Base-by-base conservation (phyloP, 2,329 filamentous ascomycete species). In the Penicillium sp. region DNA sequence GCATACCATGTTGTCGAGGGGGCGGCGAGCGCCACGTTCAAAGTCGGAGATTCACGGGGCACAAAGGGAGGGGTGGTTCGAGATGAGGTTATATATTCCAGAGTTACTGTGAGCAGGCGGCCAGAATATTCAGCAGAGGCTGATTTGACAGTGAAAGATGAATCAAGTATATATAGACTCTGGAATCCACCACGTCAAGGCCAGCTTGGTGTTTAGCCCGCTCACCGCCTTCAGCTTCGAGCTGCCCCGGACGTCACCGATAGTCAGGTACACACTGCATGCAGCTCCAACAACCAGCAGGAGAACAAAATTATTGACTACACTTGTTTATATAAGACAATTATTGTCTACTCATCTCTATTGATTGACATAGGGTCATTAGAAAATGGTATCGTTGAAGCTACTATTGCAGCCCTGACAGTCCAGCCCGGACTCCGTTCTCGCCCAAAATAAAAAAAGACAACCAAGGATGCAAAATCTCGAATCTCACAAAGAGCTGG, bases 161-260 rank as follows among this genome's bases (percentile, higher is more conserved):
- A 28, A 19, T 17, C 28, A n/a, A 50, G 47, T 50, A 7, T 50
- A 7, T 50, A 19, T 42, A 22, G 9, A 42, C 19, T 42, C 22
- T 12, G 17, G 37, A 38, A 44, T 47, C 55, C 19, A 38, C 33
- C 28, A 15, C 51, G 38, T 53, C 54, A 59, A 74, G 71, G 73
- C 71, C 73, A 76, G 72, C 54, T 73, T 75, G 68, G 73, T 73
- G 70, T 75, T 72, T 69, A 56, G 61, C 67, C 65, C 57, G 51
- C 70, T 77, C 71, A 78, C 75, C 75, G 75, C 75, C 74, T 76
- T 68, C 19, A 28, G 33, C 51, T 40, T 40, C 19, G 17, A 40
- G 47, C 47, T 35, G 28, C 5, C 47, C 22, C 1, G 9, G 47
- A 35, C 47, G 47, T 51, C 47, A 51, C 45, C 26, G 45, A 49